A percentile compares a stretch with the other conserved stretches of the same genome.
Conservation (phyloP, 2,329 filamentous ascomycete species). For the Trichophyton mentagrophytes region DNA sequence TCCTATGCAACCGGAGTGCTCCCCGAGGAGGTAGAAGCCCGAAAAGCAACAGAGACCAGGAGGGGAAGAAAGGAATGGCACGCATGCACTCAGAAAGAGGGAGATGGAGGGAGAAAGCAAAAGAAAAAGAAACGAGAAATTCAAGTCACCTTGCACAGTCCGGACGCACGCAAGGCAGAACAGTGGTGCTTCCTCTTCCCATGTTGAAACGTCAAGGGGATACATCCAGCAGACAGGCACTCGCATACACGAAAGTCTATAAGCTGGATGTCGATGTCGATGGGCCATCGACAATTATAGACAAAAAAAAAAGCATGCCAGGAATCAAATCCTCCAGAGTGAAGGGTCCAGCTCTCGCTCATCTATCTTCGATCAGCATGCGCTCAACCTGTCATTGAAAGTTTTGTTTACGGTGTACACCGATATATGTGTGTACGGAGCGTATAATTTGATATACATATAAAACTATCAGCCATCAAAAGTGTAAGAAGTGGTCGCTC, state of each 20-base stretch:
- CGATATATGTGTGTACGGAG: background rate
- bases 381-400: background rate
- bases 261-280: background rate
- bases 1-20: slow-evolving; percentile 1
- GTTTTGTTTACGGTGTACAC: background rate
- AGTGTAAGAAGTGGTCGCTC: background rate
- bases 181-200: background rate
- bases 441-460: background rate
- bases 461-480: background rate
- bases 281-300: background rate
- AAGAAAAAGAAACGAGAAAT: slow-evolving; percentile 1
- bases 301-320: background rate
- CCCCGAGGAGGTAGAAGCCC: background rate
- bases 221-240: background rate
- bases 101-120: background rate
- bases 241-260: background rate
- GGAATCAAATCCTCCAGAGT: background rate
- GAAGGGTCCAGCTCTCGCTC: background rate
- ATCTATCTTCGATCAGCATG: background rate
- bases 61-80: background rate
- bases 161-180: slow-evolving; percentile 2
- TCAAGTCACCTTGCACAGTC: background rate
- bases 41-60: background rate
- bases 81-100: no score
- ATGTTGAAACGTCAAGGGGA: slow-evolving; percentile 1